phyloP scores from a whole-genome alignment of 495 filamentous ascomycete species.

The Xylaria castorea region DNA sequence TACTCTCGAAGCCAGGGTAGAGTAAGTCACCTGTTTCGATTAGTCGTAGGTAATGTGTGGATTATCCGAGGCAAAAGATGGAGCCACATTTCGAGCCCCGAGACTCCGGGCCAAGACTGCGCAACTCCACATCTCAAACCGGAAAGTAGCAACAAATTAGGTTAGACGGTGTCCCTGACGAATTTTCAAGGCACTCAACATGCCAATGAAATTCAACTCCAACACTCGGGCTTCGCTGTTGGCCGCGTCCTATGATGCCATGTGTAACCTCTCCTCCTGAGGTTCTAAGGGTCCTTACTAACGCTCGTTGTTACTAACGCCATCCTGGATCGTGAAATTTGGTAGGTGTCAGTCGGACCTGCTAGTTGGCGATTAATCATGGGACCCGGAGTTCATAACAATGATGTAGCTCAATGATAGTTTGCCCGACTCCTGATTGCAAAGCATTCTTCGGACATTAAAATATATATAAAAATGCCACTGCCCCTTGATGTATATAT shows the following conservation, averaged over 20 bases:
- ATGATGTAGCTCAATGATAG: neutral
- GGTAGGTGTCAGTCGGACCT: neutral
- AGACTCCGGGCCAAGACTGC: neutral
- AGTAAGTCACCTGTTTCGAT: too few species aligned
- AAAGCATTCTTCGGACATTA: neutral
- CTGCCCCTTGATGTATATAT: neutral
- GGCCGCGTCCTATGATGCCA: neutral
- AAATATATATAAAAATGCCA: constrained; percentile 1
- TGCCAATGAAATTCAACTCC: neutral
- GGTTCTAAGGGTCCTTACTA: neutral
- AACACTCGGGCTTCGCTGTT: neutral
- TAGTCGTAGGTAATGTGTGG: neutral
- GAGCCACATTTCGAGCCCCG: neutral
- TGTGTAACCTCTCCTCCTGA: neutral
- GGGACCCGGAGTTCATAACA: neutral
- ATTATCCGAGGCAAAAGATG: neutral
- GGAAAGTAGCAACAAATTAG: neutral
- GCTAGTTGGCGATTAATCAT: neutral
- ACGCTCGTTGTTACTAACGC: constrained; percentile 5
- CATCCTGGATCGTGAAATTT: neutral
- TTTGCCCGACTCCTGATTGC: neutral
- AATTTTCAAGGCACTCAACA: neutral
- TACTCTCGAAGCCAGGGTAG: neutral
- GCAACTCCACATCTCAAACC: neutral
- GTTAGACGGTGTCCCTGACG: neutral